Percentiles rank a stretch among this genome's conserved stretches.
Conservation (phyloP, 352 stramenopile genomes). For the Phytophthora brassicae region DNA sequence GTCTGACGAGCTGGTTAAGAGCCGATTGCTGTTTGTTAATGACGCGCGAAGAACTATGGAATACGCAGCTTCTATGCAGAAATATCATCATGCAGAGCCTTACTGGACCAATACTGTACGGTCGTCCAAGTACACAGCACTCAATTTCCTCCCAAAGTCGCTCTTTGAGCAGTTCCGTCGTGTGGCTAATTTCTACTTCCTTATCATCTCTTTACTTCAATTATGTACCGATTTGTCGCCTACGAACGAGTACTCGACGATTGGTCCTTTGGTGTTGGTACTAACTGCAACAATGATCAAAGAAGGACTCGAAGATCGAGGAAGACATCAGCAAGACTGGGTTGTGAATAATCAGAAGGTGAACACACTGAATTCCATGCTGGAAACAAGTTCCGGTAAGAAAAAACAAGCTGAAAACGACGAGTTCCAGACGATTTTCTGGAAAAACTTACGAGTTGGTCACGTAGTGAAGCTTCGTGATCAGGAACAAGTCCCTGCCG, state of each 20-base stretch:
- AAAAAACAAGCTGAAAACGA: constrained; percentile 1
- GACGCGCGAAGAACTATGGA: constrained; percentile 63
- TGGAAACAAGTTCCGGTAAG: constrained; percentile 4
- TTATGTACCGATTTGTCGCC: constrained; percentile 87
- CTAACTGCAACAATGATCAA: constrained; percentile 86
- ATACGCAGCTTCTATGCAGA: constrained; percentile 56
- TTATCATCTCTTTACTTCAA: constrained; percentile 95
- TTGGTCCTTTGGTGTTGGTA: constrained; percentile 78
- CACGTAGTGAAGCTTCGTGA: constrained; percentile 89
- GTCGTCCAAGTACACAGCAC: constrained; percentile 94
- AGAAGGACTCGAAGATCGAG: constrained; percentile 77
- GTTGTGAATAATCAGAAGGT: constrained; percentile 69
- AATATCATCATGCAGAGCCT: constrained; percentile 31
- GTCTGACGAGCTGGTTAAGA: constrained; percentile 37
- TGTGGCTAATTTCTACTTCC: constrained; percentile 97
- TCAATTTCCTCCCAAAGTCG: constrained; percentile 95
- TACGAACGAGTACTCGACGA: constrained; percentile 88
- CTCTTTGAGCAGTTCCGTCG: constrained; percentile 95
- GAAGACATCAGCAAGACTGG: constrained; percentile 74
- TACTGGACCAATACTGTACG: constrained; percentile 68
- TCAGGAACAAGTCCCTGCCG: constrained; percentile 89
- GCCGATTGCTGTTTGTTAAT: constrained; percentile 74
- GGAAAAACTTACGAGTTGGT: constrained; percentile 86
- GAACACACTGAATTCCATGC: constrained; percentile 27
- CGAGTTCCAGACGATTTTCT: constrained; percentile 69